Conservation (phyloP, 2,329 filamentous ascomycete genomes). For the Botrytis byssoidea region DNA sequence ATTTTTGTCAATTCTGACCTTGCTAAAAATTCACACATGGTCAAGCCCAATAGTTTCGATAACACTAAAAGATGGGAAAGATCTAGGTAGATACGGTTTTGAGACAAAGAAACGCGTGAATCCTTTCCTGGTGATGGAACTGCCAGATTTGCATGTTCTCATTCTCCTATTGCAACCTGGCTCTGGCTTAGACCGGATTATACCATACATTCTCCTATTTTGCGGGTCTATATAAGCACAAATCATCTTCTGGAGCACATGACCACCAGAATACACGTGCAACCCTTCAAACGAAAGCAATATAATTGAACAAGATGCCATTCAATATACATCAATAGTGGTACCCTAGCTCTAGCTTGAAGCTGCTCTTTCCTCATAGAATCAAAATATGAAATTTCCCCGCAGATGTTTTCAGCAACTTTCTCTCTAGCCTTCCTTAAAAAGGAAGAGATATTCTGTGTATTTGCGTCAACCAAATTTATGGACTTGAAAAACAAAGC, state of each 20-base stretch:
- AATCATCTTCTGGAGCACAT: not conserved
- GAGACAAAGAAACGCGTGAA: not conserved
- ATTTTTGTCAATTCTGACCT: not conserved
- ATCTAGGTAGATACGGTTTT: not conserved
- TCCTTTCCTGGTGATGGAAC: not conserved
- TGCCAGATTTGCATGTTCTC: not conserved
- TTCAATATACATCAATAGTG: not conserved
- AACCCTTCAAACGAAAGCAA: not conserved
- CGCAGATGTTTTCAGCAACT: not conserved
- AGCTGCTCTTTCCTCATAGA: not conserved
- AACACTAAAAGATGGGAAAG: not conserved
- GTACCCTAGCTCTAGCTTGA: not conserved
- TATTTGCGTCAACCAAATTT: not conserved
- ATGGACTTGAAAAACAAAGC: not conserved
- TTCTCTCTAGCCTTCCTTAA: not conserved
- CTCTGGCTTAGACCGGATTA: not conserved
- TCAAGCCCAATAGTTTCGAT: not conserved
- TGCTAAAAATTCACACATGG: not conserved
- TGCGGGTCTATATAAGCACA: not conserved
- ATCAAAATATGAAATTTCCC: not conserved
- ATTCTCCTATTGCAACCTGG: not conserved
- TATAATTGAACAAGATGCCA: not conserved
- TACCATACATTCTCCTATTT: not conserved
- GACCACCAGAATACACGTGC: not conserved
- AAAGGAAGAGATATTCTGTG: not conserved